Base-by-base conservation (phyloP, 345 rosid genomes). In the Populus euphratica region DNA sequence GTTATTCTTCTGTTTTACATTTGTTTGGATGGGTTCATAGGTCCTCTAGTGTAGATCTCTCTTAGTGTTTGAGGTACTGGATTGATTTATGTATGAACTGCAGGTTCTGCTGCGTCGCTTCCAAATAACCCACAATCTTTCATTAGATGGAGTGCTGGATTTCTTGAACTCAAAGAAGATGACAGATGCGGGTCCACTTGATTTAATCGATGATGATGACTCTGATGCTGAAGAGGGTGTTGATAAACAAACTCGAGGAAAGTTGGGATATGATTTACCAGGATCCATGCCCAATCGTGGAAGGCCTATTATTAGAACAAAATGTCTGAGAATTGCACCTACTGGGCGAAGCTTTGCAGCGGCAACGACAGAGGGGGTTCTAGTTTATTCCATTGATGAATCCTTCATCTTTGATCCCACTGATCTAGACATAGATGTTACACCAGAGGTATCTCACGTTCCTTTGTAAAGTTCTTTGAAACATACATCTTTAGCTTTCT, bases 341-440 rank as follows among this genome's bases (percentile, higher is more conserved):
- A 96, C 99, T 18, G 98, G 99, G 14, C 89, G 98, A 63, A 89
- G 90, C 84, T 93, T 96, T 83, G 84, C 93, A 36, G 98, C 97
- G 23, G 97, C 99, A 63, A 93, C 98, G n/a, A 96, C 98, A 2
- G 99, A 96, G 80, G 99, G 98, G 38, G 98, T 96, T 69, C 90
- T 91, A 61, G 87, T 96, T 77, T 93, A 80, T 86, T 93, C 99
- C 72, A 85, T 91, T 49, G 98, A 96, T 47, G 99, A 93, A 2
- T 88, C 96, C 62, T 96, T 93, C 72, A 91, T 96, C 83, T 93
- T 96, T 35, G 98, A 93, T 85, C 99, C 99, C 35, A 89, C 98
- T 8, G 98, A 96, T 88, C 99, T 96, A 69, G 99, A 91, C 87
- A 92, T 96, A 21, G 98, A 93, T 73, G 98, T 96, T 56, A 96